phyloP scores from a whole-genome alignment of 1,139 yeast species.

The Candida gigantensis region DNA sequence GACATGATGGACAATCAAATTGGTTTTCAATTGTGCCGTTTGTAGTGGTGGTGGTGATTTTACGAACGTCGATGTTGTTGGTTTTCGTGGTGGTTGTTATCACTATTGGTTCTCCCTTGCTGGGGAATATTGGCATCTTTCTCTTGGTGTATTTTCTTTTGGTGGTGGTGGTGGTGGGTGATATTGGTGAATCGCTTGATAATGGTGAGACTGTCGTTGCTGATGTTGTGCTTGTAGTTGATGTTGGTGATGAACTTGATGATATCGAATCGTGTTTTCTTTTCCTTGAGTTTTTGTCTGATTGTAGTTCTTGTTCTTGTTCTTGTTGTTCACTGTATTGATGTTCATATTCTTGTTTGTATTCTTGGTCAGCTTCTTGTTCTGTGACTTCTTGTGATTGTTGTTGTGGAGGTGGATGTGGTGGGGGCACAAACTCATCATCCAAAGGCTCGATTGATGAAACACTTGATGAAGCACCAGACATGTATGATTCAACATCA shows the following conservation, averaged over 20 bases:
- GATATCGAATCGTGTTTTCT: slow-evolving; percentile 10
- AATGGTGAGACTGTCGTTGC: slow-evolving; percentile 2
- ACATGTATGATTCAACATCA: slow-evolving; percentile 13
- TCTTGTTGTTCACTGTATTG: not conserved
- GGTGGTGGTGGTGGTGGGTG: not conserved
- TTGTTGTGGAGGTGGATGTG: slow-evolving; percentile 3
- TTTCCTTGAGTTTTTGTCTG: slow-evolving; percentile 8
- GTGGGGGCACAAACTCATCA: slow-evolving; percentile 48
- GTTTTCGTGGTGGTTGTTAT: slow-evolving; percentile 16
- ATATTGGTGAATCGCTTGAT: slow-evolving; percentile 1
- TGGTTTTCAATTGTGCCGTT: slow-evolving; percentile 14
- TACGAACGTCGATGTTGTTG: slow-evolving; percentile 16
- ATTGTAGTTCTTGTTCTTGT: too few species aligned
- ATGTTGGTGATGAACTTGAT: slow-evolving; percentile 2
- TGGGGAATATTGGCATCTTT: not conserved
- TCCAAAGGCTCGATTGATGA: slow-evolving; percentile 42
- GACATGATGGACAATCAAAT: slow-evolving; percentile 42
- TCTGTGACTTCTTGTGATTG: slow-evolving; percentile 1
- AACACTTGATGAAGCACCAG: slow-evolving; percentile 20
- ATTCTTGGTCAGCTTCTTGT: not conserved
- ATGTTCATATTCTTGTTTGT: too few species aligned
- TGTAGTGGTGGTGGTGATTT: slow-evolving; percentile 14
- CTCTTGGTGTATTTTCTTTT: slow-evolving; percentile 5
- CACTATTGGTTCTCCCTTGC: slow-evolving; percentile 6
- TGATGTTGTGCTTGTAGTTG: slow-evolving; percentile 6